phyloP scores from a whole-genome alignment of 2,329 filamentous ascomycete species.

The Blumeria graminis region DNA sequence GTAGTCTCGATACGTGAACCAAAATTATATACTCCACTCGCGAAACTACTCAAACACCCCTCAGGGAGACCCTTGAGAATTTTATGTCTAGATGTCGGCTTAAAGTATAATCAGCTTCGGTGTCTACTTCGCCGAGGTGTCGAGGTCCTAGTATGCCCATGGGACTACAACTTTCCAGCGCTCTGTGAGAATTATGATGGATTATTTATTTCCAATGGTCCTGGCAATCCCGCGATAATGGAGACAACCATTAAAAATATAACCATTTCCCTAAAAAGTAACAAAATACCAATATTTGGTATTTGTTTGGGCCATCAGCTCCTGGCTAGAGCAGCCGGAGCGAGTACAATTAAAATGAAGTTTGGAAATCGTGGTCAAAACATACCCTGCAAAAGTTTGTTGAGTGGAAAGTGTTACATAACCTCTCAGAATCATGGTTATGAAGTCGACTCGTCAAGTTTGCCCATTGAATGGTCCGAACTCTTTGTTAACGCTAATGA shows the following conservation, averaged over 20 bases:
- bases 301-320: slow-evolving; percentile 93
- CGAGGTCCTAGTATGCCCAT: slow-evolving; percentile 83
- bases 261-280: slow-evolving; percentile 48
- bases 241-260: slow-evolving; percentile 61
- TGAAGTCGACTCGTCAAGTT: slow-evolving; percentile 58
- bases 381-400: slow-evolving; percentile 87
- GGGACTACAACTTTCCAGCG: slow-evolving; percentile 74
- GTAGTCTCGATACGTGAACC: slow-evolving; percentile 73
- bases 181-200: slow-evolving; percentile 67
- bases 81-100: slow-evolving; percentile 82
- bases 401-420: slow-evolving; percentile 93
- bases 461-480: slow-evolving; percentile 68
- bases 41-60: slow-evolving; percentile 56
- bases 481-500: slow-evolving; percentile 97
- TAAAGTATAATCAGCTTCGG: slow-evolving; percentile 95
- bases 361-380: slow-evolving; percentile 98
- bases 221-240: slow-evolving; percentile 79
- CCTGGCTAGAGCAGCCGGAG: slow-evolving; percentile 68
- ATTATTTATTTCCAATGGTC: slow-evolving; percentile 93
- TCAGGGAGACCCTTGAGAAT: slow-evolving; percentile 73
- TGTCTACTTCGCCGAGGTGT: slow-evolving; percentile 80
- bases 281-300: slow-evolving; percentile 72
- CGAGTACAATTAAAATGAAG: slow-evolving; percentile 85
- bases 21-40: slow-evolving; percentile 59
- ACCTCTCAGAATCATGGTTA: slow-evolving; percentile 98